Evolutionary conservation across 306 rosid species (phyloP), one percentile per base, ranked within the genome.

Genomic region (Elaeagnus macrophylla): DNA sequence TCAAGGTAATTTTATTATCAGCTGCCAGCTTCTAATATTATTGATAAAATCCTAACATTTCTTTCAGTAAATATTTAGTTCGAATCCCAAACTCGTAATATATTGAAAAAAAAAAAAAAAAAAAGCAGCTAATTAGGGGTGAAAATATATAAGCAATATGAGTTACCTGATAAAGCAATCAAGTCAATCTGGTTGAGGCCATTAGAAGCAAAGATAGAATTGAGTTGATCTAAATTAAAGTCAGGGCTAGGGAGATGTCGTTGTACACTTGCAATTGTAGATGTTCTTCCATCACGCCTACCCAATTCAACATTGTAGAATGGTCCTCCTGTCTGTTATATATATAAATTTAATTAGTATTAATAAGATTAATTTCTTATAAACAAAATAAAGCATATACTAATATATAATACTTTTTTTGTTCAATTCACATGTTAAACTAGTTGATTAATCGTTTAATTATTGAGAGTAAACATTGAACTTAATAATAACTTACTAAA

Each of bases 141-240:
- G 1, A 12, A n/a, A 8, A 25, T 18, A 13, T 3, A 51, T 17
- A 9, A 51, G 51, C n/a, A 42, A 13, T 39, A 14, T 45, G 18
- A 12, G 6, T 40, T 5, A 74, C 79, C 79, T 59, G 79, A 74
- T 43, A 74, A 51, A 6, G 79, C 79, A 55, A 74, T 60, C 75
- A 74, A 54, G 52, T 74, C 79, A 57, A 60, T 68, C 53, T 68
- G 75, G 52, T 56, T 19, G 36, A 74, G 75, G 32, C 68, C 75
- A 41, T 65, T 37, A 25, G 57, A 3, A 5, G 56, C 38, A 55
- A 68, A 74, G 1, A 61, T 59, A 60, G 54, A 2, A 54, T 67
- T 69, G 54, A 74, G 79, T 42, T 64, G 60, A 54, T 69, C 68
- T 9, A 74, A 67, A 60, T 59, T 68, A 65, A 59, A 64, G 6